Evolutionary conservation across 306 rosid species (phyloP).

Genomic region (Ammopiptanthus mongolicus): DNA sequence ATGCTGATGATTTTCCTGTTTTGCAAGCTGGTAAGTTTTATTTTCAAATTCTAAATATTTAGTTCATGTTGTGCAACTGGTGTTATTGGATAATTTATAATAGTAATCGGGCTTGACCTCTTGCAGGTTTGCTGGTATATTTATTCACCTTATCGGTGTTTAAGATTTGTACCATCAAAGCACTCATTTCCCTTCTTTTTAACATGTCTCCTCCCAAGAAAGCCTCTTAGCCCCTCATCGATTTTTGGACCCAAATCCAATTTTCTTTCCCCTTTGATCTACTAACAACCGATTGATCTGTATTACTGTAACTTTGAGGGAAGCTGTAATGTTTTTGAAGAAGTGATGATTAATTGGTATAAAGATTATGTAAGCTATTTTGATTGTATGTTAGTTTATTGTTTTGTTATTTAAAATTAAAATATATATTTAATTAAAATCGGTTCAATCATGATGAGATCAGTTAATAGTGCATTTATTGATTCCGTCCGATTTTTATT

Average conservation of each 20-base stretch:
- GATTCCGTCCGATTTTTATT: no score
- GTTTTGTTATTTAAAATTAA: no score
- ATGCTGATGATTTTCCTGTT: background rate
- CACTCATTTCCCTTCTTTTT: slow-evolving; percentile 37
- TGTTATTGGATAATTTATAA: background rate
- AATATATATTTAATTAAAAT: no score
- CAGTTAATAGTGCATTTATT: no score
- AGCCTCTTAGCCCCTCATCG: slow-evolving; percentile 28
- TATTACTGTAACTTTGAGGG: background rate
- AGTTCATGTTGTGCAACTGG: background rate
- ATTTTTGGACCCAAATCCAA: background rate
- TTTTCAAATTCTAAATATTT: background rate
- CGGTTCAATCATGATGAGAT: no score
- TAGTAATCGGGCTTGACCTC: background rate
- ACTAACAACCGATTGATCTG: background rate
- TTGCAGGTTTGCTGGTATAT: slow-evolving; percentile 47
- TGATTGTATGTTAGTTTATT: no score
- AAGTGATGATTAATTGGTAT: no score
- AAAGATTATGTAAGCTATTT: no score
- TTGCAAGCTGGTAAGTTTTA: slow-evolving; percentile 17
- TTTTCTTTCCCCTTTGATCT: background rate
- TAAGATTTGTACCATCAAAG: slow-evolving; percentile 23
- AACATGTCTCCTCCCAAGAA: slow-evolving; percentile 86
- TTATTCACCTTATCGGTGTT: slow-evolving; percentile 7
- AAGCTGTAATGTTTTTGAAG: no score